Evolutionary conservation across 495 filamentous ascomycete genomes (phyloP).

Genomic region (Penicillium silybi): DNA sequence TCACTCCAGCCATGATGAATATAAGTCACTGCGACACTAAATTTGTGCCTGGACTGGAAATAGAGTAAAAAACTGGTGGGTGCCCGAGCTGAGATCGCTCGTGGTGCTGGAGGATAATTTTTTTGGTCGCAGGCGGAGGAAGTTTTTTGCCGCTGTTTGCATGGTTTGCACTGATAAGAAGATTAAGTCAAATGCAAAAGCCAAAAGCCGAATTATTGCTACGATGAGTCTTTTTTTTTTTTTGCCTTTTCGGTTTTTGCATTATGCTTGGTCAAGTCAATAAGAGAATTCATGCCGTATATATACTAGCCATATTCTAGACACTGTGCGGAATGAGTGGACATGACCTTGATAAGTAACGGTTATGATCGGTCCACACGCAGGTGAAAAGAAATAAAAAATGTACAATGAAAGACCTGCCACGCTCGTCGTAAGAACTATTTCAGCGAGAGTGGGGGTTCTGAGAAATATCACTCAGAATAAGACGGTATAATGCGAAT

Average conservation of each 20-base stretch:
- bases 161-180: conserved; percentile 37
- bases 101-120: conserved; percentile 27
- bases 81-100: conserved; percentile 22
- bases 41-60: not conserved
- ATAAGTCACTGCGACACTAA: conserved; percentile 9
- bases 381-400: not conserved
- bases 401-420: not conserved
- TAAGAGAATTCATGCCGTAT: not conserved
- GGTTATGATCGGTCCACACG: conserved; percentile 7
- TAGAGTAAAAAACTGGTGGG: conserved; percentile 10
- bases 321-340: not conserved
- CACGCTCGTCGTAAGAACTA: not conserved
- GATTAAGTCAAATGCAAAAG: no score
- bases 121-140: conserved; percentile 31
- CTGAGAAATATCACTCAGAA: not conserved
- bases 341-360: not conserved
- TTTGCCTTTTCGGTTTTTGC: not conserved
- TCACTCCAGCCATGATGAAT: conserved; percentile 41
- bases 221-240: not conserved
- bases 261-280: not conserved
- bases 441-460: not conserved
- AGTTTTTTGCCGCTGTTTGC: conserved; percentile 36
- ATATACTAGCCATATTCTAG: not conserved
- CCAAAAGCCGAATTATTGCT: no score
- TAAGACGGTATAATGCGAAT: not conserved